These are phyloP conservation scores for Sporobolomyces phaffii DNA, from an alignment of 768 basidiomycete species.

Conservation along the genomic window DNA sequence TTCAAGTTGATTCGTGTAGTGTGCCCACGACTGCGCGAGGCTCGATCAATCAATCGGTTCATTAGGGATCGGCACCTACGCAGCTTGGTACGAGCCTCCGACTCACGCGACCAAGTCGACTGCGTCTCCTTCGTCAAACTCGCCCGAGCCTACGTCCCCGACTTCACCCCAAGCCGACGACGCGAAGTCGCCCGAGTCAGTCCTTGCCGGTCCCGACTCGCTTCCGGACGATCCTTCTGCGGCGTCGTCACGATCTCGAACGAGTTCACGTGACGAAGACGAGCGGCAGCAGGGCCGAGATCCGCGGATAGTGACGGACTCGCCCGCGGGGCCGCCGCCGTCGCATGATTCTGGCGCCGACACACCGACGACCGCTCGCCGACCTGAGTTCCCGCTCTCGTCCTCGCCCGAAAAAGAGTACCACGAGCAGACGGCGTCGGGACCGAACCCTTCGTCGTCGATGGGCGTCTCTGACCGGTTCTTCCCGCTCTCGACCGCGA, in stretches of 20 bases:
- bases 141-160: not conserved
- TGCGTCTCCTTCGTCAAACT: not conserved
- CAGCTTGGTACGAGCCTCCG: conserved; percentile 50
- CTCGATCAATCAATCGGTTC: conserved; percentile 73
- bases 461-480: conserved; percentile 58
- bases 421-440: not conserved
- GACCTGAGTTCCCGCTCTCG: not conserved
- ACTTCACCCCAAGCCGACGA: not conserved
- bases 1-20: conserved; percentile 52
- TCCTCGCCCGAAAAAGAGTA: not conserved
- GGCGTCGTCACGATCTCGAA: not conserved
- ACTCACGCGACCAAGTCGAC: not conserved
- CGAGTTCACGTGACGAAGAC: not conserved
- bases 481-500: conserved; percentile 86
- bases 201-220: not conserved
- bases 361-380: not conserved
- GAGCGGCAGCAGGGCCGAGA: not conserved
- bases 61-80: conserved; percentile 90
- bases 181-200: not conserved
- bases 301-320: not conserved
- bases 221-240: not conserved
- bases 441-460: not conserved
- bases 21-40: conserved; percentile 68
- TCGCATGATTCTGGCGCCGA: not conserved
- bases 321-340: not conserved